Conservation (phyloP, 495 filamentous ascomycete species). For the Ramalina peruviana region DNA sequence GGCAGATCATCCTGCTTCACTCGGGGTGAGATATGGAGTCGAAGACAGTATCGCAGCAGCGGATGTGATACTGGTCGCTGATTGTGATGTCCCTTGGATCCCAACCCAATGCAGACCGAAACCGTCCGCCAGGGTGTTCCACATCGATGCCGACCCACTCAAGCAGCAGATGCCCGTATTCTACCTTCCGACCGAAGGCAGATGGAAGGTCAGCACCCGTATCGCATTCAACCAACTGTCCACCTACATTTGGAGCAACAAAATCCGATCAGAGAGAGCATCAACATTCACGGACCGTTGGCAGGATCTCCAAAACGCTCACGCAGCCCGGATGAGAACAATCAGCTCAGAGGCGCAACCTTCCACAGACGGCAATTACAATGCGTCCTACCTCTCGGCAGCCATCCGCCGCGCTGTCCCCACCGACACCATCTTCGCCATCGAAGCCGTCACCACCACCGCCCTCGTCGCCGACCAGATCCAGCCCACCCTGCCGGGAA, state of each 20-base stretch:
- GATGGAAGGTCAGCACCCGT: conserved; percentile 63
- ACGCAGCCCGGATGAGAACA: conserved; percentile 42
- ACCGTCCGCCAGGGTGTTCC: conserved; percentile 50
- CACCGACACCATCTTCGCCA: conserved; percentile 63
- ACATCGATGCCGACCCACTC: conserved; percentile 75
- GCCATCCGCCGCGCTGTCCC: conserved; percentile 53
- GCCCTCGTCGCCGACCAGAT: conserved; percentile 67
- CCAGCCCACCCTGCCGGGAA: conserved; percentile 59
- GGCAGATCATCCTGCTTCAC: conserved; percentile 55
- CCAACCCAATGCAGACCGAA: conserved; percentile 45
- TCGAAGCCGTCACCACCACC: conserved; percentile 84
- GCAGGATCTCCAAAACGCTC: conserved; percentile 41
- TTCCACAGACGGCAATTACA: conserved; percentile 45
- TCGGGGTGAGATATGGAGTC: conserved; percentile 64
- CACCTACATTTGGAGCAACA: conserved; percentile 37
- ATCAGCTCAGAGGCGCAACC: conserved; percentile 45
- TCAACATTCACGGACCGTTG: conserved; percentile 33
- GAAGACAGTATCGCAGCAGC: conserved; percentile 63
- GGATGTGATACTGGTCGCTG: conserved; percentile 73
- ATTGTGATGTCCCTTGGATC: conserved; percentile 74
- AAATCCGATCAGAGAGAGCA: conserved; percentile 31
- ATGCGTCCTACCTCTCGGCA: conserved; percentile 53
- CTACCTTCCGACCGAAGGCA: conserved; percentile 58
- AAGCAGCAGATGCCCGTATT: conserved; percentile 79
- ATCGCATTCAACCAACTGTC: conserved; percentile 62